Evolutionary conservation across 176 grass and related monocot genomes (phyloP).

Genomic region (Carex parvula): DNA sequence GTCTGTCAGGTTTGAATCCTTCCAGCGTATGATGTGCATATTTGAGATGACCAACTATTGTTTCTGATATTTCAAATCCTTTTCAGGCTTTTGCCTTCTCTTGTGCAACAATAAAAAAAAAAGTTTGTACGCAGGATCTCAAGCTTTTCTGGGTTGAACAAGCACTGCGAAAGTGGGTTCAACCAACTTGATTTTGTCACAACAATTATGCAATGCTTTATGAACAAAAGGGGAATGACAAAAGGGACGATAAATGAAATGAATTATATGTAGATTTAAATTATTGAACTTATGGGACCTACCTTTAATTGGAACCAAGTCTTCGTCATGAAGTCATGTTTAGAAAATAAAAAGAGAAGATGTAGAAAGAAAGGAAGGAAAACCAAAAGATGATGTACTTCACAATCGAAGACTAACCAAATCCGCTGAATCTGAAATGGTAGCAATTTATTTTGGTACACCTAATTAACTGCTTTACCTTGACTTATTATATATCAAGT

Average conservation of each 20-base stretch:
- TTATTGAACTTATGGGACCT: constrained; percentile 1
- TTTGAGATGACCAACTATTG: not conserved
- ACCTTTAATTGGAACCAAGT: not conserved
- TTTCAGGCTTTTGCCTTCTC: not conserved
- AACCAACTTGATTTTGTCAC: not conserved
- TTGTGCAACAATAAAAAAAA: not conserved
- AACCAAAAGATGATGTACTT: not conserved
- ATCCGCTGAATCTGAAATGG: not conserved
- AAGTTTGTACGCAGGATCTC: not conserved
- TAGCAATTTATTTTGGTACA: not conserved
- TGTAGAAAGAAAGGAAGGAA: constrained; percentile 21
- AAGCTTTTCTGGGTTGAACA: not conserved
- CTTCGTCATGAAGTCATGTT: constrained; percentile 12
- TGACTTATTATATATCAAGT: not conserved
- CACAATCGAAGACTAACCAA: not conserved
- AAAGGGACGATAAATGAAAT: not conserved
- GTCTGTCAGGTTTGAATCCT: not conserved
- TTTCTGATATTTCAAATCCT: not conserved
- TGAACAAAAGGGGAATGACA: not conserved
- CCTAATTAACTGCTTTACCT: constrained; percentile 16
- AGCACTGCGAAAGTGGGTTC: not conserved
- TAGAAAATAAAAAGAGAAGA: not conserved
- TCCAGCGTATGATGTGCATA: not conserved
- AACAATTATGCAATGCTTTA: not conserved
- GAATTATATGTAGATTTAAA: not conserved